Evolutionary conservation across 495 filamentous ascomycete genomes (phyloP), one percentile per base, ranked within the genome.

Genomic region (Penicillium lagena): DNA sequence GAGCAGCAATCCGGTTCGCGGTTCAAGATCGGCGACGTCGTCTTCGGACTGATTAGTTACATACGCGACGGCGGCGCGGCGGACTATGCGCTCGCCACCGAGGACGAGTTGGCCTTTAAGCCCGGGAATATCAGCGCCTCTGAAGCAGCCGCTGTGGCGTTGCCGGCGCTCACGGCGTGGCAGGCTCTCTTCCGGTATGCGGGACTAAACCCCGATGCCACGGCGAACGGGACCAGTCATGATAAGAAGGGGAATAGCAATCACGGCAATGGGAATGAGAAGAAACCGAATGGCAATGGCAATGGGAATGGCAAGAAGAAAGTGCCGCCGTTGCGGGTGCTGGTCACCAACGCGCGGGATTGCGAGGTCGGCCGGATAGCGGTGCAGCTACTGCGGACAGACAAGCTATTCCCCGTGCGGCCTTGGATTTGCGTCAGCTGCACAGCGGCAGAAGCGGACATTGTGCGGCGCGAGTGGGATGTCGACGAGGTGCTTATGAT

Each of bases 171-270:
- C 37, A 80, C 74, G 36, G 80, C 77, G 5, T 82, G 70, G 71
- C 76, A 82, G 46, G 77, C 73, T 7, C 62, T 83, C n/a, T 82
- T 83, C 50, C 60, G 55, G 11, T 72, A 80, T 54, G 70, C 60
- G 4, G 66, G 63, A 12, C 39, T 71, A 34, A 47, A 70, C 42
- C 56, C 62, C 13, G 47, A 56, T 32, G 32, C 46, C 2, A 40
- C 49, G 14, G 43, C 13, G 33, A 32, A 30, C 11, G 39, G 31
- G 27, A 40, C 27, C 12, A 12, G 28, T 1, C 14, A 22, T 29
- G 35, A 35, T 7, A 49, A 52, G 32, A 42, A 49, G 14, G 59
- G 43, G 0, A 39, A 22, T 13, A n/a, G 13, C 22, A 35, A 30
- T 1, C 13, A 29, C 17, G 31, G 35, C 7, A 52, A 52, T 29